phyloP scores from a whole-genome alignment of 2,329 filamentous ascomycete species.

The Scedosporium dehoogii region DNA sequence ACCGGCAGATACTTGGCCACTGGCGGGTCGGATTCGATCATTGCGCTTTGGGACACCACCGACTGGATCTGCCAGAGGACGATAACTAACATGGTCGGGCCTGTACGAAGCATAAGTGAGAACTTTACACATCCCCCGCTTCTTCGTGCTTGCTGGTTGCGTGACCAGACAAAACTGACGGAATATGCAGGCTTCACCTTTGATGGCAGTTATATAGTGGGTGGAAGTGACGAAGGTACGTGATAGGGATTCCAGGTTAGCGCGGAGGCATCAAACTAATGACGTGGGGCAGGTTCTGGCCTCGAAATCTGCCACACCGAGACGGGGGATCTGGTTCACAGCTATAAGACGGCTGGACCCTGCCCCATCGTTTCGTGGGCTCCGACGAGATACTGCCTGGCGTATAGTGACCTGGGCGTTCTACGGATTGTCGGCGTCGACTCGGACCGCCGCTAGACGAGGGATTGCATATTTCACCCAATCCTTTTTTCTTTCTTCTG shows the following conservation, averaged over 20 bases:
- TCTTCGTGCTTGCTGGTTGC: not conserved
- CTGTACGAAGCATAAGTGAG: conserved; percentile 58
- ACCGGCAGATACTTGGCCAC: conserved; percentile 63
- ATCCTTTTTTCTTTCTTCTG: not conserved
- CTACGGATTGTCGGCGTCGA: conserved; percentile 60
- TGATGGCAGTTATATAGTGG: conserved; percentile 65
- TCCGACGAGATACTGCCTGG: conserved; percentile 62
- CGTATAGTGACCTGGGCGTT: conserved; percentile 60
- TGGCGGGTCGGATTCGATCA: conserved; percentile 65
- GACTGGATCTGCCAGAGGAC: conserved; percentile 70
- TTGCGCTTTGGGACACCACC: conserved; percentile 67
- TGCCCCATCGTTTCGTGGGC: conserved; percentile 66
- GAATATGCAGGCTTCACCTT: conserved; percentile 55
- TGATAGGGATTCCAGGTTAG: not conserved
- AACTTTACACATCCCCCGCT: conserved; percentile 8
- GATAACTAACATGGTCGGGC: conserved; percentile 57
- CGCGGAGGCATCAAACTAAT: not conserved
- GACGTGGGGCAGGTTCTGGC: conserved; percentile 35
- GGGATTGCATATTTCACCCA: not conserved
- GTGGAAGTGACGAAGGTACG: conserved; percentile 62
- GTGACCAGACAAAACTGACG: conserved; percentile 13
- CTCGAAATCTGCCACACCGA: conserved; percentile 64
- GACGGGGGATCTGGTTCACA: conserved; percentile 63
- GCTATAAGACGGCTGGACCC: conserved; percentile 55
- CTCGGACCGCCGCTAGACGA: not conserved